Conservation (phyloP, 768 basidiomycete genomes). For the Tricholoma saponaceum region DNA sequence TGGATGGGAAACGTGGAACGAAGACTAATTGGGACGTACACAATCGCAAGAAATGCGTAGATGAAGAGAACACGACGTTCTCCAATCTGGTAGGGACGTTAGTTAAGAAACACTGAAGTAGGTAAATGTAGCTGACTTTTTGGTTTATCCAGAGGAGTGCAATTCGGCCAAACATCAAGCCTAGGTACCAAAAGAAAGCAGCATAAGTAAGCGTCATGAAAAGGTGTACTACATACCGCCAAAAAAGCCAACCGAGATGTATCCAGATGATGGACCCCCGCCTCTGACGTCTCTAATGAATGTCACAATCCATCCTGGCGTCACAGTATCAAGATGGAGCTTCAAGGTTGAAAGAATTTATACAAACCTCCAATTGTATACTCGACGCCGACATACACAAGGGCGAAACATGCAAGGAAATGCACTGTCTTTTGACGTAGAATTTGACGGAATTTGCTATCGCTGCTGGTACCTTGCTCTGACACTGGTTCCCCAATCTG, state of each 20-base stretch:
- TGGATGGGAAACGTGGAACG: neutral
- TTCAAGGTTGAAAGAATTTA: neutral
- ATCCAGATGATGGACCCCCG: constrained; percentile 35
- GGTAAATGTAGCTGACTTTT: constrained; percentile 27
- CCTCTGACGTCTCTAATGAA: constrained; percentile 36
- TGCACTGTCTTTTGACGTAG: constrained; percentile 51
- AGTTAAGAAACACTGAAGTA: neutral
- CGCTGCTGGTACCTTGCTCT: constrained; percentile 27
- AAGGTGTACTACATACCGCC: constrained; percentile 6
- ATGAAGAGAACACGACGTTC: constrained; percentile 51
- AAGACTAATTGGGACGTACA: constrained; percentile 23
- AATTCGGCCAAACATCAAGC: constrained; percentile 56
- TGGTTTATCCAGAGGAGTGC: constrained; percentile 52
- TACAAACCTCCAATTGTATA: constrained; percentile 48
- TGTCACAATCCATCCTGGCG: constrained; percentile 69
- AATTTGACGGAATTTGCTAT: constrained; percentile 47
- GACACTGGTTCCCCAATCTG: constrained; percentile 40
- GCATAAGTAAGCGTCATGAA: no score
- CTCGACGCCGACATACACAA: constrained; percentile 67
- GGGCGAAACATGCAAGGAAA: constrained; percentile 52
- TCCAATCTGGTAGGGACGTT: constrained; percentile 36
- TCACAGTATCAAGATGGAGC: neutral
- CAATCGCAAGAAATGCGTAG: constrained; percentile 48
- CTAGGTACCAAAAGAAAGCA: constrained; percentile 23
- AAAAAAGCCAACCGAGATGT: constrained; percentile 26